Evolutionary conservation across 2,329 filamentous ascomycete genomes (phyloP), one percentile per base, ranked within the genome.

Genomic region (Fusarium longipes): DNA sequence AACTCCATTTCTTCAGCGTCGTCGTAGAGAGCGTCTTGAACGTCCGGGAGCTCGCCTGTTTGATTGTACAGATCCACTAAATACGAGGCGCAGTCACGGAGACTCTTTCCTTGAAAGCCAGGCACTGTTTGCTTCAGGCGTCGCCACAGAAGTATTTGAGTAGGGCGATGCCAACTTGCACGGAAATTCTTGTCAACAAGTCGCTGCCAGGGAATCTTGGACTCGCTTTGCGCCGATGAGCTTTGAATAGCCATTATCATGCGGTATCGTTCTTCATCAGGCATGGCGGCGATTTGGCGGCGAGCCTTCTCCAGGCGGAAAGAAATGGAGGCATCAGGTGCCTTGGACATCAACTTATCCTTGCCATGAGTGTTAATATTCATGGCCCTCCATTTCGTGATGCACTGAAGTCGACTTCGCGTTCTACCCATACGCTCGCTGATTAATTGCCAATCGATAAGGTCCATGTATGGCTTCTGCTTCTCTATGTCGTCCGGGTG

Each of bases 391-490:
- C 89, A 93, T 73, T 93, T 93, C 25, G 82, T 82, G 25, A 84
- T 82, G 73, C 90, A 93, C 74, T 92, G 90, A 24, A 91, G 82
- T 5, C 88, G 84, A 63, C 85, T 91, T 42, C 91, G 83, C 10
- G 82, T 87, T 45, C 82, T 80, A 15, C 79, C 82, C 86, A 93
- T 89, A 53, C 82, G 82, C 60, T 86, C 79, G 68, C 88, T 89
- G 24, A 93, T 86, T 10, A 81, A 75, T 48, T 84, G 80, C 90
- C 91, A 93, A 70, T 90, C 86, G 63, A 93, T 82, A 30, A 87
- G 76, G 18, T 82, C 78, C 63, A 86, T 84, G 40, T 86, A 82
- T 2, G 81, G 74, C 17, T 79, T 77, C n/a, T 77, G 74, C 5
- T 78, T 71, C 4, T 78, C 64, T 10, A 75, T 65, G 5, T 73